Evolutionary conservation across 371 early-diverging fungal species (phyloP).

Genomic region (Syncephalastrum contaminatum): DNA sequence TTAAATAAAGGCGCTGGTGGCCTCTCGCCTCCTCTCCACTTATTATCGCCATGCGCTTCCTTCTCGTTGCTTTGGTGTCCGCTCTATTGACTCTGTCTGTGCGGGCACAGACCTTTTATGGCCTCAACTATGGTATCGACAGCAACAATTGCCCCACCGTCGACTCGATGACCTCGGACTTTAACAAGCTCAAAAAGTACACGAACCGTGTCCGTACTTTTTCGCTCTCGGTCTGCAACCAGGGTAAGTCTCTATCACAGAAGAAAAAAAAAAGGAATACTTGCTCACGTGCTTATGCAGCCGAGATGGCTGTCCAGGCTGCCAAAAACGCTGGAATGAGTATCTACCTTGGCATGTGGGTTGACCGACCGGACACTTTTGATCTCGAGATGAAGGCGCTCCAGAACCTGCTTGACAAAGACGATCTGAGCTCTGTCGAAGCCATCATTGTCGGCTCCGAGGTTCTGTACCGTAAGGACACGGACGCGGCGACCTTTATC

Average conservation of each 20-base stretch:
- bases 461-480: slow-evolving; percentile 57
- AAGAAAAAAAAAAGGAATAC: neutral
- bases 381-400: slow-evolving; percentile 49
- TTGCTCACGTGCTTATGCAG: slow-evolving; percentile 7
- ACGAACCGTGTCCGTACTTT: slow-evolving; percentile 59
- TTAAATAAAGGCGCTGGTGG: too few species aligned
- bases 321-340: slow-evolving; percentile 56
- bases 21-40: too few species aligned
- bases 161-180: slow-evolving; percentile 47
- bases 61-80: too few species aligned
- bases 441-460: slow-evolving; percentile 65
- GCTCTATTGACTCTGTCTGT: too few species aligned
- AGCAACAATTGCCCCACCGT: slow-evolving; percentile 51
- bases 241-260: slow-evolving; percentile 38
- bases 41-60: too few species aligned
- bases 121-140: slow-evolving; percentile 59
- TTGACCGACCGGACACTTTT: slow-evolving; percentile 52
- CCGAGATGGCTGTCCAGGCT: slow-evolving; percentile 51
- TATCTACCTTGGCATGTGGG: slow-evolving; percentile 63
- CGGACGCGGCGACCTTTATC: slow-evolving; percentile 32
- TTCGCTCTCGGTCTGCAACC: slow-evolving; percentile 51
- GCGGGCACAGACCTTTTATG: slow-evolving; percentile 34
- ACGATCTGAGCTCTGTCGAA: slow-evolving; percentile 39
- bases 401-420: slow-evolving; percentile 30
- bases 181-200: slow-evolving; percentile 40